phyloP scores from a whole-genome alignment of 2,329 filamentous ascomycete genomes.

The Scedosporium boydii region DNA sequence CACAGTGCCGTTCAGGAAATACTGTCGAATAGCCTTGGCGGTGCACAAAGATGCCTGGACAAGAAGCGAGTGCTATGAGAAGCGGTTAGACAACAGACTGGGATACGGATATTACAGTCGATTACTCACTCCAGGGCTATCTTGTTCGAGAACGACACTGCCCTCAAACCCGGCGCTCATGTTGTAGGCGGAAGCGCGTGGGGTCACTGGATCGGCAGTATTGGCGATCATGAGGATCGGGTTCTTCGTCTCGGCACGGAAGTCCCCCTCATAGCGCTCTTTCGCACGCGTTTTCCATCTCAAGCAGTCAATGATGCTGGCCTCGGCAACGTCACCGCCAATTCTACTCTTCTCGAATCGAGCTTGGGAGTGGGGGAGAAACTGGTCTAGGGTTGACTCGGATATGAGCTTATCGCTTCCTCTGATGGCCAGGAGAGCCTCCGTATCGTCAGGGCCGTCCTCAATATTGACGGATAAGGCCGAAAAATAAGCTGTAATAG shows the following conservation, averaged over 20 bases:
- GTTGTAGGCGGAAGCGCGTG: slow-evolving; percentile 26
- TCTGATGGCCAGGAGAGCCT: background rate
- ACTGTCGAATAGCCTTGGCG: slow-evolving; percentile 15
- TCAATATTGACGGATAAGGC: background rate
- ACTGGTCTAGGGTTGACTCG: background rate
- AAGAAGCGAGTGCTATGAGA: slow-evolving; percentile 4
- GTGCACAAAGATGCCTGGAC: slow-evolving; percentile 21
- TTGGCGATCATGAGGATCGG: slow-evolving; percentile 28
- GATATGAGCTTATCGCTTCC: background rate
- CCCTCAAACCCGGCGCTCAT: slow-evolving; percentile 24
- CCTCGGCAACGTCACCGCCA: slow-evolving; percentile 13
- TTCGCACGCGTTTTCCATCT: slow-evolving; percentile 27
- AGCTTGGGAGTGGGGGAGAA: background rate
- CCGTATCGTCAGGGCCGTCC: slow-evolving; percentile 3
- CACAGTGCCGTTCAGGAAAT: slow-evolving; percentile 24
- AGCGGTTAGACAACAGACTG: background rate
- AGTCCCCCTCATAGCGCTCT: slow-evolving; percentile 23
- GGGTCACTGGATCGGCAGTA: slow-evolving; percentile 26
- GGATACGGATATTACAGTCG: slow-evolving; percentile 2
- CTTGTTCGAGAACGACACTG: slow-evolving; percentile 25
- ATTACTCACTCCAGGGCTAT: slow-evolving; percentile 25
- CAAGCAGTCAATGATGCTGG: slow-evolving; percentile 19
- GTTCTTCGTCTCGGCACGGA: slow-evolving; percentile 20
- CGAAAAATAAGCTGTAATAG: background rate
- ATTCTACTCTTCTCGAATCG: slow-evolving; percentile 15